Conservation (phyloP, 2,329 filamentous ascomycete species). For the Dendryphion nanum region DNA sequence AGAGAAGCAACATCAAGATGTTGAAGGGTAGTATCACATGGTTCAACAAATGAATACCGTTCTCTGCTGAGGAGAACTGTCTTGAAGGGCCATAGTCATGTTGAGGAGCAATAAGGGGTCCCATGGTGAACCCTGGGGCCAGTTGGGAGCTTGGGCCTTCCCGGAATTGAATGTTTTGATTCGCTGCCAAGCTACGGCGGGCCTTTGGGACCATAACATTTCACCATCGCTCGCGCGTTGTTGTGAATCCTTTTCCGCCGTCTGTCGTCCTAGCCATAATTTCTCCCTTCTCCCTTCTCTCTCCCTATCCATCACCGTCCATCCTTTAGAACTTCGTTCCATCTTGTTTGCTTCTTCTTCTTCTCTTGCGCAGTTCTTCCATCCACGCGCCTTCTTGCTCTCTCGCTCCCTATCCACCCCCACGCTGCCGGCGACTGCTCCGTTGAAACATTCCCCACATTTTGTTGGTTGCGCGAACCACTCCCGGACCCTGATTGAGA, state of each 20-base stretch:
- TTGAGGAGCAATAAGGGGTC: too few relatives aligned
- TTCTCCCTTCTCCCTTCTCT: neutral
- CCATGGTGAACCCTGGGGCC: too few relatives aligned
- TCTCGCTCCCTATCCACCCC: constrained; percentile 2
- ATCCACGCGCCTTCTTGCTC: neutral
- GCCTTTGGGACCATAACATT: too few relatives aligned
- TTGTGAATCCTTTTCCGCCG: neutral
- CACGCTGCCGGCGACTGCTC: constrained; percentile 3
- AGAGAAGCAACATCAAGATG: too few relatives aligned
- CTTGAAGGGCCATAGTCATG: too few relatives aligned
- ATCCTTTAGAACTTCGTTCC: neutral
- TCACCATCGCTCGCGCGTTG: too few relatives aligned
- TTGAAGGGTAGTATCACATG: too few relatives aligned
- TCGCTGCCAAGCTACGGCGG: too few relatives aligned
- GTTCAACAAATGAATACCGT: too few relatives aligned
- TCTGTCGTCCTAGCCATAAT: neutral
- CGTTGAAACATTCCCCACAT: constrained; percentile 20
- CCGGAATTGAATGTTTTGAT: too few relatives aligned
- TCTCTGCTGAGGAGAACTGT: too few relatives aligned
- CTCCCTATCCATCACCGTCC: neutral
- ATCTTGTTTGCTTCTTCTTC: neutral
- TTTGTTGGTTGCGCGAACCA: constrained; percentile 5
- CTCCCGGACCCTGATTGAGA: constrained; percentile 21
- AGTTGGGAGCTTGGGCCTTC: too few relatives aligned
- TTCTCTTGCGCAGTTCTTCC: neutral